Conservation (phyloP, 2,329 filamentous ascomycete genomes). For the Arthrobotrys sphaeroides region DNA sequence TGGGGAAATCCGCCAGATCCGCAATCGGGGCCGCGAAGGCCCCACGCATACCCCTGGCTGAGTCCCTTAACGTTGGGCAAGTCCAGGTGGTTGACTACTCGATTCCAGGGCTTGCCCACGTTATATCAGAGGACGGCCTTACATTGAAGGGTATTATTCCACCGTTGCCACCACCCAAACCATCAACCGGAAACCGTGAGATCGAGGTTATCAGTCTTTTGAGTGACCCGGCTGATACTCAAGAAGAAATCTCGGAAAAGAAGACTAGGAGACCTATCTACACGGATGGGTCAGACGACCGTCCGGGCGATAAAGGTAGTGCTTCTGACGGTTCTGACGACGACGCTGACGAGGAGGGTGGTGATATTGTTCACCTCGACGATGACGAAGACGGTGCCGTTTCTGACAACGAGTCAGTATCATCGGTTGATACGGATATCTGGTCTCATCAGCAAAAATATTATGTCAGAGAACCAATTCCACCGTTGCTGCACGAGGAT, state of each 20-base stretch:
- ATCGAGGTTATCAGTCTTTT: constrained; percentile 39
- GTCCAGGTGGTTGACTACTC: constrained; percentile 47
- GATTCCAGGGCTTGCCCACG: background rate
- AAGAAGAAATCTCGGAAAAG: background rate
- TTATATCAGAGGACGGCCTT: background rate
- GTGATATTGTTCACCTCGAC: constrained; percentile 11
- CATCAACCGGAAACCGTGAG: background rate
- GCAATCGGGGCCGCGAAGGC: constrained; percentile 22
- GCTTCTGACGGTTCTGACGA: constrained; percentile 19
- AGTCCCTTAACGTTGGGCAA: constrained; percentile 21
- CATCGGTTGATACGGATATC: constrained; percentile 37
- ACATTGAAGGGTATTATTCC: constrained; percentile 29
- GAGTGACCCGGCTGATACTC: constrained; percentile 10
- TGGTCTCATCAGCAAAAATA: constrained; percentile 39
- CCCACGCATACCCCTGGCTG: constrained; percentile 26
- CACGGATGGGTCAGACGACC: background rate
- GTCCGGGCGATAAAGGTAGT: constrained; percentile 1
- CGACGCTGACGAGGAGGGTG: background rate
- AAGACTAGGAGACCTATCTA: background rate
- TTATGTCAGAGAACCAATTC: constrained; percentile 34
- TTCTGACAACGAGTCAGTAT: constrained; percentile 31
- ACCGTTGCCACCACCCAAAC: background rate
- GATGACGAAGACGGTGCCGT: constrained; percentile 30
- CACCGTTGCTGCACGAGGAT: constrained; percentile 34
- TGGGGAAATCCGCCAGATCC: constrained; percentile 37